A percentile compares a stretch with the other conserved stretches of the same genome.
Conservation (phyloP, 1,284 basidiomycete species). For the Phenoliferia sp. region DNA sequence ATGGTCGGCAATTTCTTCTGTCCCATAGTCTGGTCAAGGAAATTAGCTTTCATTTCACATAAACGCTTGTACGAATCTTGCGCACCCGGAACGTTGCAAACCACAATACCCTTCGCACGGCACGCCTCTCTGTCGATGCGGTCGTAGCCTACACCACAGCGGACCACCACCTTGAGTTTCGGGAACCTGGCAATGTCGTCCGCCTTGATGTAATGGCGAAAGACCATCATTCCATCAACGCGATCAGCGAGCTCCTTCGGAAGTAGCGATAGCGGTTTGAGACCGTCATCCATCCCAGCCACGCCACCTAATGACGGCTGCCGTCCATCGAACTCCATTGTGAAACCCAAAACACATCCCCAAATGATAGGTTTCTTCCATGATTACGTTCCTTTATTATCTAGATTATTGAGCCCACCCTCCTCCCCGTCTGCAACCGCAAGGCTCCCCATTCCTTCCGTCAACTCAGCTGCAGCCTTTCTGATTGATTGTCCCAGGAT, state of each 20-base stretch:
- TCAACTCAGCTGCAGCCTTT: too few relatives aligned
- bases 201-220: constrained; percentile 14
- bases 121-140: constrained; percentile 27
- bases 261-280: constrained; percentile 9
- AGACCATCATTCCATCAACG: constrained; percentile 21
- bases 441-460: too few relatives aligned
- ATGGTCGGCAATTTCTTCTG: constrained; percentile 8
- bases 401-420: too few relatives aligned
- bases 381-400: too few relatives aligned
- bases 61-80: neutral
- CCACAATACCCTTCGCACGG: constrained; percentile 17
- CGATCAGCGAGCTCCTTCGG: constrained; percentile 15
- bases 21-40: constrained; percentile 3
- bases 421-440: too few relatives aligned
- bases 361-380: too few relatives aligned
- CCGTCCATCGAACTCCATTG: too few relatives aligned
- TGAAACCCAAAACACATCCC: too few relatives aligned
- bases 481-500: too few relatives aligned
- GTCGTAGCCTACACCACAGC: constrained; percentile 32
- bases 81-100: constrained; percentile 29
- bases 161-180: constrained; percentile 27
- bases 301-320: too few relatives aligned
- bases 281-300: too few relatives aligned
- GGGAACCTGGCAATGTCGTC: constrained; percentile 27
- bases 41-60: neutral